phyloP scores from a whole-genome alignment of 257 asterid species.

The Agastache rugosa region DNA sequence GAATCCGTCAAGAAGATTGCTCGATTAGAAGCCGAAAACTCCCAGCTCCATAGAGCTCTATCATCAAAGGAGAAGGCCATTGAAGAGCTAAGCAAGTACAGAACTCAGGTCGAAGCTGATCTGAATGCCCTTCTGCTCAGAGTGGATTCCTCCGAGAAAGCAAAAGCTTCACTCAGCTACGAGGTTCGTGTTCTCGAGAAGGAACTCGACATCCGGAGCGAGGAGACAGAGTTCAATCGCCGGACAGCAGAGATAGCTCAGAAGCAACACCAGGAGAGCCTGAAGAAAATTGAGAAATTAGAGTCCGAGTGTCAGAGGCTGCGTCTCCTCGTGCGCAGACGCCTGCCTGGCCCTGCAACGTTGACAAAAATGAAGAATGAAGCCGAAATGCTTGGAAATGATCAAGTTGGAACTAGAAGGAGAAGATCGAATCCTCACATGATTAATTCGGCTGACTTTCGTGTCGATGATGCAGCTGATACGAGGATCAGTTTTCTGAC shows the following conservation, averaged over 20 bases:
- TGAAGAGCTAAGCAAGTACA: constrained; percentile 55
- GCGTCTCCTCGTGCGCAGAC: constrained; percentile 71
- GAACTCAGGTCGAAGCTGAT: constrained; percentile 56
- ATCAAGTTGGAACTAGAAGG: constrained; percentile 51
- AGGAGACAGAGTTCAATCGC: constrained; percentile 71
- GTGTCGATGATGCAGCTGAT: constrained; percentile 43
- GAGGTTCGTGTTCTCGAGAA: constrained; percentile 80
- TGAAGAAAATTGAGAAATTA: constrained; percentile 59
- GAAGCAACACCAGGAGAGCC: constrained; percentile 66
- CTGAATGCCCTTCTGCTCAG: constrained; percentile 49
- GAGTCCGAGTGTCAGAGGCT: constrained; percentile 82
- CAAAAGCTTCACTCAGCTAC: constrained; percentile 65
- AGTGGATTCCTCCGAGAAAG: constrained; percentile 70
- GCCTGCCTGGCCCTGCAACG: constrained; percentile 81
- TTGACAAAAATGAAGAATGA: constrained; percentile 72
- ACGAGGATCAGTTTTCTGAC: constrained; percentile 47
- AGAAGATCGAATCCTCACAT: constrained; percentile 51
- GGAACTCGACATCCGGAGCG: constrained; percentile 78
- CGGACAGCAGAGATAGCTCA: constrained; percentile 67
- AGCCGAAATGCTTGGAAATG: constrained; percentile 59
- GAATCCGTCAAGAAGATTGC: constrained; percentile 54
- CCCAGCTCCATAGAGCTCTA: constrained; percentile 59
- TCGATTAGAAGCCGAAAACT: constrained; percentile 60
- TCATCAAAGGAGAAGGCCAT: constrained; percentile 61
- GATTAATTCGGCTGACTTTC: constrained; percentile 47